These are phyloP conservation scores for Ophiostoma ulmi DNA, from an alignment of 2,329 filamentous ascomycete genomes.

Conservation along the genomic window DNA sequence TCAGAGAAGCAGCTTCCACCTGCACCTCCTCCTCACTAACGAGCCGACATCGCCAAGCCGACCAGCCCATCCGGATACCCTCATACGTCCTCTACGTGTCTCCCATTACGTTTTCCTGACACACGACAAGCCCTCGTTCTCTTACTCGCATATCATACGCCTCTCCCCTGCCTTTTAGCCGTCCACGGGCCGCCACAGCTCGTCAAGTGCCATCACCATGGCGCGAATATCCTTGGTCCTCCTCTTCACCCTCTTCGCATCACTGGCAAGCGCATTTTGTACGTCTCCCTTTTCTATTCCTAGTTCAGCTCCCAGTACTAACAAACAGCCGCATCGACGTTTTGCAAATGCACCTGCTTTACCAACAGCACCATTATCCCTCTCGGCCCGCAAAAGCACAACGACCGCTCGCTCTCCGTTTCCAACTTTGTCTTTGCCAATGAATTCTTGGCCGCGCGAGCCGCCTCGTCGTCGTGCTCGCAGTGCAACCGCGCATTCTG, in stretches of 20 bases:
- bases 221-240: constrained; percentile 38
- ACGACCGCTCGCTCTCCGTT: constrained; percentile 27
- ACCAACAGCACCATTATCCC: constrained; percentile 64
- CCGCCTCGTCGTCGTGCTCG: constrained; percentile 47
- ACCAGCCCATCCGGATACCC: neutral
- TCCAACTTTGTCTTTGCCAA: constrained; percentile 22
- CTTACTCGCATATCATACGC: neutral
- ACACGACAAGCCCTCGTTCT: neutral
- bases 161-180: neutral
- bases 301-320: constrained; percentile 2
- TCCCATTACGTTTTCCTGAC: neutral
- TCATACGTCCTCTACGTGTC: neutral
- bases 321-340: constrained; percentile 52
- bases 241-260: constrained; percentile 37
- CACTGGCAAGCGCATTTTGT: constrained; percentile 40
- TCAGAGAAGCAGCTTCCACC: neutral
- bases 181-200: no score
- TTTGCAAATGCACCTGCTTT: constrained; percentile 68
- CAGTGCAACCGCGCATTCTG: constrained; percentile 63
- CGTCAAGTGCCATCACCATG: constrained; percentile 32
- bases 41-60: neutral
- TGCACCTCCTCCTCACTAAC: neutral
- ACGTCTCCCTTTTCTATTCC: constrained; percentile 28
- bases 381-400: constrained; percentile 43
- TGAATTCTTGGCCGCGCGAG: constrained; percentile 29